phyloP scores from a whole-genome alignment of 768 basidiomycete species.

The Psilocybe sp. region DNA sequence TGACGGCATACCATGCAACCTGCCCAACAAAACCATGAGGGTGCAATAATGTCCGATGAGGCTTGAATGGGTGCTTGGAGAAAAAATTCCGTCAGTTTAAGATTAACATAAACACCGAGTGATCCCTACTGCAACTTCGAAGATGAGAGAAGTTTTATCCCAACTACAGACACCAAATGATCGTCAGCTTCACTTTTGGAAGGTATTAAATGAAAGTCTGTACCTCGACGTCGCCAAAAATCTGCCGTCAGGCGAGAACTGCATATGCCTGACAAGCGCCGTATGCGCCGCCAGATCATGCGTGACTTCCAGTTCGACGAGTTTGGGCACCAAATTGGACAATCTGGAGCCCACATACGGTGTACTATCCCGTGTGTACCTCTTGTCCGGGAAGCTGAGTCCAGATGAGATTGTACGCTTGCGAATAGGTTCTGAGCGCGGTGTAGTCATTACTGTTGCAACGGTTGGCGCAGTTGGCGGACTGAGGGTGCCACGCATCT shows the following conservation, averaged over 20 bases:
- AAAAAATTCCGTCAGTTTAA: conserved; percentile 3
- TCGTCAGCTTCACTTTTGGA: background rate
- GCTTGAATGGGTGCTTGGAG: conserved; percentile 52
- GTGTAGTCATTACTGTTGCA: conserved; percentile 4
- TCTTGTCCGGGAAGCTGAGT: conserved; percentile 7
- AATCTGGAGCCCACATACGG: conserved; percentile 48
- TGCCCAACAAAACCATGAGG: conserved; percentile 72
- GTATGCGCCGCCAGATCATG: conserved; percentile 64
- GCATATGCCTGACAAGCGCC: conserved; percentile 67
- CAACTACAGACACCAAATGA: conserved; percentile 38
- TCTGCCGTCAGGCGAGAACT: conserved; percentile 76
- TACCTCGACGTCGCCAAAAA: conserved; percentile 73
- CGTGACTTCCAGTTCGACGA: conserved; percentile 50
- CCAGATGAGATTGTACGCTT: conserved; percentile 21
- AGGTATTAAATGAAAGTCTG: background rate
- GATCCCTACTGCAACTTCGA: conserved; percentile 55
- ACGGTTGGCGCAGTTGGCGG: background rate
- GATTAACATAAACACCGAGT: background rate
- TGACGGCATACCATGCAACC: conserved; percentile 58
- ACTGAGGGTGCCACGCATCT: conserved; percentile 29
- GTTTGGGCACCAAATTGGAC: conserved; percentile 49
- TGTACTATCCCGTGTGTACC: conserved; percentile 19
- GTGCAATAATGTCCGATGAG: conserved; percentile 64
- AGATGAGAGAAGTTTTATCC: conserved; percentile 69
- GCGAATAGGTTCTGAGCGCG: conserved; percentile 16